Percentiles rank a stretch among this genome's conserved stretches.
Evolutionary conservation across 441 rosid genomes (phyloP).

Genomic region (Gossypium aridum): DNA sequence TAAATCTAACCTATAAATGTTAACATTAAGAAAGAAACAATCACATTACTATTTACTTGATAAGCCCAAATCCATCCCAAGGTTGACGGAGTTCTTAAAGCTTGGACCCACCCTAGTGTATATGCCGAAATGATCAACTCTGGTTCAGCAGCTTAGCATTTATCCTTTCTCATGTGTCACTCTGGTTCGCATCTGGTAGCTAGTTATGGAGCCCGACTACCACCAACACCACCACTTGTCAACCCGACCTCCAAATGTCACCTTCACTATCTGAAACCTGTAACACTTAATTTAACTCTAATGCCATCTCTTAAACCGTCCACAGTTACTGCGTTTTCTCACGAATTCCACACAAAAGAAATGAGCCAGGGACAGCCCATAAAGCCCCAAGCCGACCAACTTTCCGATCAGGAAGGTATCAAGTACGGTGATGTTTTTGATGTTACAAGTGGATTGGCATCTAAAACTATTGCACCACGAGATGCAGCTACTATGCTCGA

Average conservation of each 20-base stretch:
- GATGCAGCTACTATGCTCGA: slow-evolving; percentile 39
- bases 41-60: not conserved
- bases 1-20: not conserved
- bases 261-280: not conserved
- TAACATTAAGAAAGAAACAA: no score
- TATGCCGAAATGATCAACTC: not conserved
- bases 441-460: slow-evolving; percentile 30
- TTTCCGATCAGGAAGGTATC: slow-evolving; percentile 19
- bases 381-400: slow-evolving; percentile 18
- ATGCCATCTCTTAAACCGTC: not conserved
- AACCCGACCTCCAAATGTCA: not conserved
- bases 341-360: not conserved
- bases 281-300: not conserved
- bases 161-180: not conserved
- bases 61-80: not conserved
- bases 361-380: slow-evolving; percentile 34
- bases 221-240: not conserved
- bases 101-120: not conserved
- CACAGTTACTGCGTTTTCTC: not conserved
- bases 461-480: slow-evolving; percentile 23
- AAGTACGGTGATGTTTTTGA: slow-evolving; percentile 34
- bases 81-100: not conserved
- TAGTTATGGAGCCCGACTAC: not conserved
- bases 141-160: not conserved
- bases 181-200: not conserved